Evolutionary conservation across 805 yeast genomes (phyloP).

Genomic region (Yarrowia sp.): DNA sequence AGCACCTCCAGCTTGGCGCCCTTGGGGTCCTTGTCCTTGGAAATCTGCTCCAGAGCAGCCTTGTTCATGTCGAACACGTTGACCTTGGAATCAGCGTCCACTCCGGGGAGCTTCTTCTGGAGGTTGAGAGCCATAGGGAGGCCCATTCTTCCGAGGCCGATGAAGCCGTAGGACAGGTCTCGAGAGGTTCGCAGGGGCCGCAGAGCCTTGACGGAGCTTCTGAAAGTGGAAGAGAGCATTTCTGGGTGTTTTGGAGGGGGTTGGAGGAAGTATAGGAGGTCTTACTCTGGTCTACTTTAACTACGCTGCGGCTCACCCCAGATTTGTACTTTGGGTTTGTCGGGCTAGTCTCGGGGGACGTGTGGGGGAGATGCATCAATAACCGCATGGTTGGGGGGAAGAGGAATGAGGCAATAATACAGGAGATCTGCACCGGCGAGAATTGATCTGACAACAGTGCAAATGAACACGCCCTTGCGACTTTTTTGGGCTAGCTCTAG

Average conservation of each 20-base stretch:
- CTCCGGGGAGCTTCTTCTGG: conserved; percentile 51
- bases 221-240: conserved; percentile 28
- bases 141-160: conserved; percentile 67
- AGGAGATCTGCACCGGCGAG: too few species aligned
- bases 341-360: conserved; percentile 35
- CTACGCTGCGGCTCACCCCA: conserved; percentile 33
- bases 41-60: conserved; percentile 45
- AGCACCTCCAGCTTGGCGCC: conserved; percentile 46
- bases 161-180: conserved; percentile 55
- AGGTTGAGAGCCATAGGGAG: conserved; percentile 62
- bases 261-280: too few species aligned
- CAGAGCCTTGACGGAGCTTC: conserved; percentile 33
- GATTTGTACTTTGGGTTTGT: conserved; percentile 33
- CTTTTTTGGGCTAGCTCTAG: neutral
- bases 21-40: conserved; percentile 46
- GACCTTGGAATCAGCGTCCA: conserved; percentile 49
- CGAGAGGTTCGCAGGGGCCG: conserved; percentile 16
- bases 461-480: too few species aligned
- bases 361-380: conserved; percentile 37
- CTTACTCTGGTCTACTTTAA: too few species aligned
- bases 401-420: too few species aligned
- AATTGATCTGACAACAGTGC: too few species aligned
- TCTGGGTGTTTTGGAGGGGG: neutral
- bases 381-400: conserved; percentile 18
- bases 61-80: conserved; percentile 55